These are phyloP conservation scores for Xerocomus potaroensis DNA, from an alignment of 768 basidiomycete species.

Conservation along the genomic window DNA sequence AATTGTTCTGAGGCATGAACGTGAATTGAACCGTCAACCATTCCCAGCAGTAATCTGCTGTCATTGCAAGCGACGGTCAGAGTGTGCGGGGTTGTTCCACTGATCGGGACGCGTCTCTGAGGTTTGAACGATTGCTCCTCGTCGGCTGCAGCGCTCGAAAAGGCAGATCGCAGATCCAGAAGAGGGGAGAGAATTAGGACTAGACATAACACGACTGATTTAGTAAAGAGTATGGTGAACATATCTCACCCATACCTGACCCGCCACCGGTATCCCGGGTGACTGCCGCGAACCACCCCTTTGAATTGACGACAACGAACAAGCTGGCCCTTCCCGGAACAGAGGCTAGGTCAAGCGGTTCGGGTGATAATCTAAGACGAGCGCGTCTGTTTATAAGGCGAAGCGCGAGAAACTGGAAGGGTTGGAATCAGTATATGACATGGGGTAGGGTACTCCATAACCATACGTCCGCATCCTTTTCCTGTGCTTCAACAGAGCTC, in stretches of 20 bases:
- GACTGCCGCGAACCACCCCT: slow-evolving; percentile 70
- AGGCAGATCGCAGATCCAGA: slow-evolving; percentile 52
- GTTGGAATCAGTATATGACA: slow-evolving; percentile 3
- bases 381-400: slow-evolving; percentile 53
- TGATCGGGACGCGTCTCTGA: slow-evolving; percentile 45
- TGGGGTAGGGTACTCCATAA: neutral
- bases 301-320: slow-evolving; percentile 55
- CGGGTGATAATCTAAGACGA: slow-evolving; percentile 58
- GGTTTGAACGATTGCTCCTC: slow-evolving; percentile 46
- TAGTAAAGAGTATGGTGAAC: neutral
- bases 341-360: slow-evolving; percentile 40
- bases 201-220: slow-evolving; percentile 21
- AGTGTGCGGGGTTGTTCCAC: slow-evolving; percentile 45
- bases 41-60: slow-evolving; percentile 54
- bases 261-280: slow-evolving; percentile 32
- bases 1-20: slow-evolving; percentile 55
- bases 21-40: slow-evolving; percentile 54
- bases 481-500: slow-evolving; percentile 21
- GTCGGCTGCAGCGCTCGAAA: slow-evolving; percentile 38
- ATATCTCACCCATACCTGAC: slow-evolving; percentile 33
- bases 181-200: slow-evolving; percentile 62
- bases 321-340: slow-evolving; percentile 45
- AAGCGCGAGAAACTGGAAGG: slow-evolving; percentile 35
- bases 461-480: slow-evolving; percentile 32
- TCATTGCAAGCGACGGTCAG: slow-evolving; percentile 58